A percentile compares a stretch with the other conserved stretches of the same genome.
Evolutionary conservation across 2,329 filamentous ascomycete species (phyloP).

Genomic region (Colletotrichum graminicola): DNA sequence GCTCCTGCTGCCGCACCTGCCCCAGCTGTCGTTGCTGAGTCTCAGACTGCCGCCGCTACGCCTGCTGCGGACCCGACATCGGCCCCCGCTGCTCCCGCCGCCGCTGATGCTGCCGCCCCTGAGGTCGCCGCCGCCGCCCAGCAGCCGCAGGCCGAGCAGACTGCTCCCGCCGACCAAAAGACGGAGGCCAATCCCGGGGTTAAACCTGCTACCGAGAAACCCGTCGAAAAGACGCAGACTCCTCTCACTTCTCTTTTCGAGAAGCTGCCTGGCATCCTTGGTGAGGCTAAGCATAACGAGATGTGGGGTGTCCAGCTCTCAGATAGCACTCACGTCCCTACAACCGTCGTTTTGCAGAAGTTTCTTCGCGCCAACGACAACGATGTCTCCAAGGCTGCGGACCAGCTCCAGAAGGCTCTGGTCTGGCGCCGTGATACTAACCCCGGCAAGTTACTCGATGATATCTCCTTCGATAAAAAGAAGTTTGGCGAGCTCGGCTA

Average conservation of each 20-base stretch:
- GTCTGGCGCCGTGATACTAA: constrained; percentile 85
- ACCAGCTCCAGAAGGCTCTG: constrained; percentile 83
- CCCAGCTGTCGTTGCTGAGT: constrained; percentile 11
- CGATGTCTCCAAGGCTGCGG: constrained; percentile 78
- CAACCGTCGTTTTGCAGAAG: constrained; percentile 89
- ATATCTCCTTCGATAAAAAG: constrained; percentile 71
- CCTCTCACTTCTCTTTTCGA: constrained; percentile 68
- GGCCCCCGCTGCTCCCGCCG: constrained; percentile 25
- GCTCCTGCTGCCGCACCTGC: constrained; percentile 28
- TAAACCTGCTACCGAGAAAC: constrained; percentile 31
- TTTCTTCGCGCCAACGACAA: constrained; percentile 91
- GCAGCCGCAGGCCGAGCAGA: constrained; percentile 24
- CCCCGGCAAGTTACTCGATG: constrained; percentile 74
- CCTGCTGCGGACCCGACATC: constrained; percentile 40
- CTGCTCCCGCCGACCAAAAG: constrained; percentile 47
- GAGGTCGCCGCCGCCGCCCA: constrained; percentile 4
- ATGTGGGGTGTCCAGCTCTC: constrained; percentile 87
- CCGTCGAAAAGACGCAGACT: constrained; percentile 46
- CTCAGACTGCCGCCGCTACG: constrained; percentile 39
- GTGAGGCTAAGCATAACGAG: constrained; percentile 73
- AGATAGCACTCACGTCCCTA: constrained; percentile 73
- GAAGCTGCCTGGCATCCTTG: constrained; percentile 69
- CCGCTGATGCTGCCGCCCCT: constrained; percentile 44
- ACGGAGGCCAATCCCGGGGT: constrained; percentile 48
- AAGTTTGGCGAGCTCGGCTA: constrained; percentile 87